These are phyloP conservation scores for Seiridium unicorne DNA, from an alignment of 2,329 filamentous ascomycete genomes.

Conservation along the genomic window DNA sequence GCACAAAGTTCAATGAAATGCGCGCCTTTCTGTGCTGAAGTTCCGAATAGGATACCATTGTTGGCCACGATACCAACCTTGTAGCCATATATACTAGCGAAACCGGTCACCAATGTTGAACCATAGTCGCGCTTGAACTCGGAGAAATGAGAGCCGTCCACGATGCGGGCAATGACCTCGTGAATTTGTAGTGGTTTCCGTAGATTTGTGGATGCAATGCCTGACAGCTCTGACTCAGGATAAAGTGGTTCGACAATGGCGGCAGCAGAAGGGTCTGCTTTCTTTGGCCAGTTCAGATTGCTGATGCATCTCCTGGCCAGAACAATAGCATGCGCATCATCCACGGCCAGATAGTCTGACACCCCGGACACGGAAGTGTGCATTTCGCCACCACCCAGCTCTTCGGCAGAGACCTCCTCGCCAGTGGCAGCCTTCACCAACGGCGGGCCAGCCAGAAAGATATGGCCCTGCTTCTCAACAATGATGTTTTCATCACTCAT, in stretches of 20 bases:
- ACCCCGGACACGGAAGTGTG: slow-evolving; percentile 91
- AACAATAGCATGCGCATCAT: slow-evolving; percentile 87
- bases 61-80: slow-evolving; percentile 93
- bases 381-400: slow-evolving; percentile 84
- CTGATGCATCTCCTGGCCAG: slow-evolving; percentile 79
- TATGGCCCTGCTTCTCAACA: slow-evolving; percentile 91
- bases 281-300: slow-evolving; percentile 84
- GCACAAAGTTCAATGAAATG: slow-evolving; percentile 96
- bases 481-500: slow-evolving; percentile 99
- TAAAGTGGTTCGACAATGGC: slow-evolving; percentile 75
- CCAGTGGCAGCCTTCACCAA: slow-evolving; percentile 95
- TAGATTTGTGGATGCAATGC: slow-evolving; percentile 88
- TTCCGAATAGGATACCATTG: slow-evolving; percentile 91
- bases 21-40: slow-evolving; percentile 86
- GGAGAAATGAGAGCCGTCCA: slow-evolving; percentile 84
- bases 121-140: slow-evolving; percentile 96
- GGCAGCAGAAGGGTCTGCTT: slow-evolving; percentile 33
- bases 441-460: slow-evolving; percentile 92
- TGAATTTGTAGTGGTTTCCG: slow-evolving; percentile 81
- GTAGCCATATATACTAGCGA: slow-evolving; percentile 85
- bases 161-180: slow-evolving; percentile 89
- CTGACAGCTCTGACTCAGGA: slow-evolving; percentile 74
- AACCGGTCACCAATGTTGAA: slow-evolving; percentile 85
- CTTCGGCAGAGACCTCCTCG: slow-evolving; percentile 86
- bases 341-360: slow-evolving; percentile 90